Conservation (phyloP, 352 stramenopile species). For the Pythium utonaiense region DNA sequence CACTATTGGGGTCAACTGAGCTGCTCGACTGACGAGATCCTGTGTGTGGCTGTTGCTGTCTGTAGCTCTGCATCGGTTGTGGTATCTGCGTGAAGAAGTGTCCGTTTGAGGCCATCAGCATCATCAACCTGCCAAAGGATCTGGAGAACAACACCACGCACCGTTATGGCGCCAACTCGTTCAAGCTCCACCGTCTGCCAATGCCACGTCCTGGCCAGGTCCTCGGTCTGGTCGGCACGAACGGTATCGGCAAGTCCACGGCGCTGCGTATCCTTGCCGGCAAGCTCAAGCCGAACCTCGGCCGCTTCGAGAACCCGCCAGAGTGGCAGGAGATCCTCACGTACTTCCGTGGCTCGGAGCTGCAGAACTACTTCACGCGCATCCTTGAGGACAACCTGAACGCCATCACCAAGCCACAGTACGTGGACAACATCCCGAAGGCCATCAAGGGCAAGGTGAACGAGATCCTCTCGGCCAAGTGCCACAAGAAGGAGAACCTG, state of each 20-base stretch:
- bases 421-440: slow-evolving; percentile 99
- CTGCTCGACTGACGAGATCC: background rate
- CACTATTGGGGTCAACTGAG: slow-evolving; percentile 8
- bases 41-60: background rate
- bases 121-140: slow-evolving; percentile 99
- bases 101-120: slow-evolving; percentile 99
- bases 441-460: slow-evolving; percentile 94
- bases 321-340: slow-evolving; percentile 99
- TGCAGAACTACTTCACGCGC: slow-evolving; percentile 99
- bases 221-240: slow-evolving; percentile 98
- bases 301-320: slow-evolving; percentile 93
- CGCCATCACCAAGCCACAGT: slow-evolving; percentile 99
- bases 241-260: slow-evolving; percentile 99
- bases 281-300: slow-evolving; percentile 99
- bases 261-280: slow-evolving; percentile 98
- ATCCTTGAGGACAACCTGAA: slow-evolving; percentile 99
- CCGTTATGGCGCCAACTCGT: slow-evolving; percentile 99
- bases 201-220: slow-evolving; percentile 98
- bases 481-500: slow-evolving; percentile 84
- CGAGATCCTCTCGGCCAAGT: slow-evolving; percentile 93
- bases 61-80: slow-evolving; percentile 98
- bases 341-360: slow-evolving; percentile 96
- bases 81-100: slow-evolving; percentile 99
- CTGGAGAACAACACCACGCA: slow-evolving; percentile 99
- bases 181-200: slow-evolving; percentile 99